A percentile compares a stretch with the other conserved stretches of the same genome.
Evolutionary conservation across 768 basidiomycete genomes (phyloP).

Genomic region (Tulasnella sp.): DNA sequence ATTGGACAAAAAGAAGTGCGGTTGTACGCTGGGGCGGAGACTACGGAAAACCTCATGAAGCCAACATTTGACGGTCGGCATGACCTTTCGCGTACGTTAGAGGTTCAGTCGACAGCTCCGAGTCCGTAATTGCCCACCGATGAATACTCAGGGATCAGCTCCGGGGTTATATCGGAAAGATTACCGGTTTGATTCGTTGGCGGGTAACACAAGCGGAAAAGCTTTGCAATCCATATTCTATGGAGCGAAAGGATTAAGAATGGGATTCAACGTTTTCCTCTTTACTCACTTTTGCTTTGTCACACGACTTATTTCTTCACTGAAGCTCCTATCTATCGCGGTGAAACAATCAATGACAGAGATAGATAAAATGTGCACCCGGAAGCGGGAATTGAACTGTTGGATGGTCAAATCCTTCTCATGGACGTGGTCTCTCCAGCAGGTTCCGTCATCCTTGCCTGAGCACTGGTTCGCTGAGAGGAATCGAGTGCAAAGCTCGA

Average conservation of each 20-base stretch:
- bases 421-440: not conserved
- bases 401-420: no score
- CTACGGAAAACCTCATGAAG: not conserved
- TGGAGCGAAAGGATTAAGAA: not conserved
- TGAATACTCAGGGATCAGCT: not conserved
- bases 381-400: not conserved
- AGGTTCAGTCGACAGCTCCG: no score
- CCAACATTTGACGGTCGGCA: not conserved
- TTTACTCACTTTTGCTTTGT: not conserved
- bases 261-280: no score
- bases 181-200: not conserved
- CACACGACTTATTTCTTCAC: not conserved
- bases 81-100: not conserved
- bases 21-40: not conserved
- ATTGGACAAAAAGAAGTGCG: not conserved
- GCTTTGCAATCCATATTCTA: not conserved
- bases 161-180: not conserved
- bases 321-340: not conserved
- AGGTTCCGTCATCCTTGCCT: not conserved
- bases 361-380: not conserved
- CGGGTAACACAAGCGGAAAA: constrained; percentile 3
- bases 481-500: not conserved
- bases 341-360: not conserved
- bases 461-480: not conserved
- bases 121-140: not conserved